Percentiles rank a stretch among this genome's conserved stretches.
These are phyloP conservation scores for Suillus tomentosus DNA, from an alignment of 768 basidiomycete genomes.

Conservation along the genomic window DNA sequence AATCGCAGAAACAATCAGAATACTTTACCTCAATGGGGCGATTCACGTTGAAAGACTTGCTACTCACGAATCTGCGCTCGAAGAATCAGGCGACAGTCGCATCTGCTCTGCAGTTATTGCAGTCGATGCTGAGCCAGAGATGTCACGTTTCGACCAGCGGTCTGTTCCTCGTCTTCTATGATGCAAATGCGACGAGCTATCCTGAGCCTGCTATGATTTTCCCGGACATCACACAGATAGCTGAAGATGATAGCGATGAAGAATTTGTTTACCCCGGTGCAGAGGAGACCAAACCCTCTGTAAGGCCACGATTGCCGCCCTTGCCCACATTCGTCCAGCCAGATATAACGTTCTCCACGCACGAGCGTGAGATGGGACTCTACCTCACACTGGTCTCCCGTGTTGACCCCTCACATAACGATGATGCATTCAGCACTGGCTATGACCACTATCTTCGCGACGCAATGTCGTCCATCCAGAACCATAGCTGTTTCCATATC, in stretches of 20 bases:
- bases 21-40: constrained; percentile 89
- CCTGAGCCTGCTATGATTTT: constrained; percentile 54
- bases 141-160: constrained; percentile 64
- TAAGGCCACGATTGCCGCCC: constrained; percentile 17
- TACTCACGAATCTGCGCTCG: constrained; percentile 78
- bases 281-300: constrained; percentile 20
- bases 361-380: constrained; percentile 81
- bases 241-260: constrained; percentile 52
- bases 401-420: constrained; percentile 67
- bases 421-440: constrained; percentile 79
- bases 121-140: constrained; percentile 71
- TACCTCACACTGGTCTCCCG: constrained; percentile 80
- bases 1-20: constrained; percentile 66
- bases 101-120: constrained; percentile 79
- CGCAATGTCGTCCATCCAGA: constrained; percentile 67
- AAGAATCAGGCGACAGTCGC: constrained; percentile 63
- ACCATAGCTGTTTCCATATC: constrained; percentile 58
- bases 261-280: constrained; percentile 45
- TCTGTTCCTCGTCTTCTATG: constrained; percentile 70
- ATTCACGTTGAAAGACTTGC: constrained; percentile 89
- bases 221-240: constrained; percentile 20
- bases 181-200: constrained; percentile 73
- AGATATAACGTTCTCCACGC: constrained; percentile 74
- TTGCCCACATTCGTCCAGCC: constrained; percentile 57
- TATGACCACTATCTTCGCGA: constrained; percentile 84